Base-by-base conservation (phyloP, 331 rosid species). In the Ulmus americana region DNA sequence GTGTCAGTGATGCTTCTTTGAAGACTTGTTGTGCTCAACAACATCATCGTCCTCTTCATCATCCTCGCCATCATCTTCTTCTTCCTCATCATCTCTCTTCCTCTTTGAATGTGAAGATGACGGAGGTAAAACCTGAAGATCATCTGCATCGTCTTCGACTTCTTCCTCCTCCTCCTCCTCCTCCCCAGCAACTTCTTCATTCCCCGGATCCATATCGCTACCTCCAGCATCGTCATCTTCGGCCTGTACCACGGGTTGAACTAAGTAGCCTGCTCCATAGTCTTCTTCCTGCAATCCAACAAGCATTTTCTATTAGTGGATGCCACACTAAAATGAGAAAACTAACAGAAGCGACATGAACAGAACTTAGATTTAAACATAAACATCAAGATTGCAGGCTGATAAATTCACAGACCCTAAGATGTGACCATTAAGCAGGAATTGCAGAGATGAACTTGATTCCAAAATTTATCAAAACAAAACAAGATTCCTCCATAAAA, bases 241-340 rank as follows among this genome's bases (percentile, higher is more conserved):
- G 0, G 82, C 63, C 61, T 85, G 97, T 11, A 58, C 88, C 63
- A 90, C 95, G 0, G 97, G 95, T 76, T 87, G 97, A 71, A 90
- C 95, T 22, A 87, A 79, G 74, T 87, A 90, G 22, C 97, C 95
- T 43, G 70, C 86, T 10, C 90, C 94, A 63, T 38, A 80, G 78
- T 87, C 97, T 53, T 86, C 95, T 61, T 90, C 97, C 97, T 90
- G 88, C 49, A 4, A 77, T 55, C 67, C 69, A 71, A 68, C 4
- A 13, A 80, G 61, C 6, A 61, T n/a, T 18, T 18, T n/a, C 13
- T 48, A 0, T 28, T 28, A 28, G 35, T 2, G 4, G 35, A 28
- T 28, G 35, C 35, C 4, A 28, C 35, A 28, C 35, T 28, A 2
- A 28, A 8, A 6, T 1, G 51, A 46, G n/a, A 46, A 46, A 46